Percentiles rank a stretch among this genome's conserved stretches.
phyloP scores from a whole-genome alignment of 306 rosid species.

The Oemleria cerasiformis region DNA sequence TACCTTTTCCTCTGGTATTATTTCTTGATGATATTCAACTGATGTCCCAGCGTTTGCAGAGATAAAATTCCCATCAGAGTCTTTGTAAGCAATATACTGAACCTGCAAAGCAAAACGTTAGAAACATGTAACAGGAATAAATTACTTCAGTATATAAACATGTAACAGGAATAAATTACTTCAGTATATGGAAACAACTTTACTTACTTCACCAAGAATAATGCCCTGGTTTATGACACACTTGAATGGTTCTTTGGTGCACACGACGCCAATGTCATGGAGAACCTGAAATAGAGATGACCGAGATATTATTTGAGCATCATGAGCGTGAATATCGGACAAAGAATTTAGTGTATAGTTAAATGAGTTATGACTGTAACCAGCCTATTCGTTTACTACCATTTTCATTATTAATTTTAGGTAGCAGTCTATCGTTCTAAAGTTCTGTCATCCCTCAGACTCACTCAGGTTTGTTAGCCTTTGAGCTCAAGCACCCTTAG shows the following conservation, averaged over 20 bases:
- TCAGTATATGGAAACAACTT: slow-evolving; percentile 23
- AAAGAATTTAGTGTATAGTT: background rate
- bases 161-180: no score
- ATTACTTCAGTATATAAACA: background rate
- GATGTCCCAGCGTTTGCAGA: slow-evolving; percentile 57
- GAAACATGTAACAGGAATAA: slow-evolving; percentile 20
- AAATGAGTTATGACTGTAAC: no score
- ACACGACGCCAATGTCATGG: slow-evolving; percentile 82
- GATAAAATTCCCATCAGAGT: slow-evolving; percentile 65
- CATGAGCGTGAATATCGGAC: background rate
- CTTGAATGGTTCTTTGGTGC: slow-evolving; percentile 93
- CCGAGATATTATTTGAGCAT: background rate
- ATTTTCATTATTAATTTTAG: background rate
- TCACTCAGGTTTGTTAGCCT: no score
- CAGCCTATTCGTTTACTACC: background rate
- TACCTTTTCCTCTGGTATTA: slow-evolving; percentile 74
- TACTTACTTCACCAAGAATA: slow-evolving; percentile 89
- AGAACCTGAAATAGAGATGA: slow-evolving; percentile 74
- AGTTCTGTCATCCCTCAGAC: no score
- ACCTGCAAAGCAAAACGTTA: slow-evolving; percentile 66
- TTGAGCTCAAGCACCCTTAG: no score
- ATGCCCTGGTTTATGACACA: slow-evolving; percentile 99
- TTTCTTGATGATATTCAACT: slow-evolving; percentile 55
- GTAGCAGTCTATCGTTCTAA: no score
- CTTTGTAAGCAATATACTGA: slow-evolving; percentile 77